These are phyloP conservation scores for Zancudomyces culisetae DNA, from an alignment of 371 early-diverging fungal species.

Conservation along the genomic window DNA sequence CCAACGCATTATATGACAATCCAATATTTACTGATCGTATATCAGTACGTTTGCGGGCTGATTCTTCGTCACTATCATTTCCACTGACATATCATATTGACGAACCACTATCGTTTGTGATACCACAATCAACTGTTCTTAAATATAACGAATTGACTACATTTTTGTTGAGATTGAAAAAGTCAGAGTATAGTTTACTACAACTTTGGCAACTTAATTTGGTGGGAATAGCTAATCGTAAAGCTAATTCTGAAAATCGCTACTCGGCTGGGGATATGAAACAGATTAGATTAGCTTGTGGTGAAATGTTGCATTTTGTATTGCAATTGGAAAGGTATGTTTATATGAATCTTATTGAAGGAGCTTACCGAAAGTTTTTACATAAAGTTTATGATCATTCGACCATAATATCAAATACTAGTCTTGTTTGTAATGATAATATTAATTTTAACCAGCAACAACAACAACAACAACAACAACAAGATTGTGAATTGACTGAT, in stretches of 20 bases:
- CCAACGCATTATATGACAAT: constrained; percentile 76
- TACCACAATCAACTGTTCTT: constrained; percentile 50
- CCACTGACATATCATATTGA: constrained; percentile 66
- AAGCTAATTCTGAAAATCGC: background rate
- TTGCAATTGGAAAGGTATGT: constrained; percentile 76
- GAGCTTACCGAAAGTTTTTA: constrained; percentile 68
- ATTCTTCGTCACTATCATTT: constrained; percentile 53
- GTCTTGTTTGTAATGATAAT: background rate
- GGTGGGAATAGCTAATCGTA: constrained; percentile 18
- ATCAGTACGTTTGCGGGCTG: constrained; percentile 38
- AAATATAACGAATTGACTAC: constrained; percentile 64
- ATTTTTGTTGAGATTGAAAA: constrained; percentile 76
- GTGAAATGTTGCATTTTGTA: constrained; percentile 85
- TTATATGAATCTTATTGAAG: constrained; percentile 57
- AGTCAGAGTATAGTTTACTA: constrained; percentile 60
- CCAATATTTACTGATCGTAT: constrained; percentile 54
- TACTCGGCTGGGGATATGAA: constrained; percentile 4
- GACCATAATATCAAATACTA: constrained; percentile 4
- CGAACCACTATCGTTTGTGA: constrained; percentile 67
- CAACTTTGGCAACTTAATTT: constrained; percentile 60
- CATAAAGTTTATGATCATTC: constrained; percentile 32
- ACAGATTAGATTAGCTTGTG: constrained; percentile 26
- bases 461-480: no score
- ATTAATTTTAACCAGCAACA: no score
- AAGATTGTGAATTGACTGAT: background rate